phyloP scores from a whole-genome alignment of 768 basidiomycete genomes.

The Rossbeevera mucosa region DNA sequence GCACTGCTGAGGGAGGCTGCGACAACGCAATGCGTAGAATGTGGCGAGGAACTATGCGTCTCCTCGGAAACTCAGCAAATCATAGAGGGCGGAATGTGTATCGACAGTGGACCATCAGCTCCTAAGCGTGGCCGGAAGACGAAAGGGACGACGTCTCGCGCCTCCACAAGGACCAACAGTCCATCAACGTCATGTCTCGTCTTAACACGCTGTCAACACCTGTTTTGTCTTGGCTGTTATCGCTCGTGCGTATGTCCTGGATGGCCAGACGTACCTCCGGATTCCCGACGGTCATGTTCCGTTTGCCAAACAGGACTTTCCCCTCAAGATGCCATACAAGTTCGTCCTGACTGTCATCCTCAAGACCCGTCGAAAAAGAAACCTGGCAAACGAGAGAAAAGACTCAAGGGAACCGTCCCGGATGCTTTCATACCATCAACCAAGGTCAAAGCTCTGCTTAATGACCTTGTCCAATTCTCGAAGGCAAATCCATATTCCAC shows the following conservation, averaged over 20 bases:
- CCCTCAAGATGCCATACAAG: conserved; percentile 76
- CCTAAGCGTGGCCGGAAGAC: conserved; percentile 50
- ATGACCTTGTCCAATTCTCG: conserved; percentile 78
- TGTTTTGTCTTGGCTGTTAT: conserved; percentile 89
- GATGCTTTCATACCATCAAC: conserved; percentile 76
- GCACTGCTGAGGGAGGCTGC: conserved; percentile 81
- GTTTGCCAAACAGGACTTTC: conserved; percentile 69
- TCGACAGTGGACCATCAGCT: conserved; percentile 50
- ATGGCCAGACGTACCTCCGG: conserved; percentile 69
- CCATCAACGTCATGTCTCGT: conserved; percentile 61
- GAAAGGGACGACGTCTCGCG: conserved; percentile 57
- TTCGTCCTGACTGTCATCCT: conserved; percentile 56
- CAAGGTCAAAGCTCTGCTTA: conserved; percentile 80
- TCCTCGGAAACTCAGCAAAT: conserved; percentile 39
- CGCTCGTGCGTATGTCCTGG: conserved; percentile 68
- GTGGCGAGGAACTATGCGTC: conserved; percentile 68
- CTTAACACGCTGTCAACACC: conserved; percentile 89
- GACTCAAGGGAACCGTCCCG: conserved; percentile 46
- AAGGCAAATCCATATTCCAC: conserved; percentile 77
- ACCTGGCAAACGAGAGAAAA: conserved; percentile 59
- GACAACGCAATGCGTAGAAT: conserved; percentile 86
- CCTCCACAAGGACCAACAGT: conserved; percentile 69
- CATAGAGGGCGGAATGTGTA: conserved; percentile 38
- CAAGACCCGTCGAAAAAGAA: conserved; percentile 56
- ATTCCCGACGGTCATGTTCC: conserved; percentile 62